A percentile compares a stretch with the other conserved stretches of the same genome.
These are phyloP conservation scores for Rhizopogon vinicolor DNA, from an alignment of 768 basidiomycete species.

Conservation along the genomic window DNA sequence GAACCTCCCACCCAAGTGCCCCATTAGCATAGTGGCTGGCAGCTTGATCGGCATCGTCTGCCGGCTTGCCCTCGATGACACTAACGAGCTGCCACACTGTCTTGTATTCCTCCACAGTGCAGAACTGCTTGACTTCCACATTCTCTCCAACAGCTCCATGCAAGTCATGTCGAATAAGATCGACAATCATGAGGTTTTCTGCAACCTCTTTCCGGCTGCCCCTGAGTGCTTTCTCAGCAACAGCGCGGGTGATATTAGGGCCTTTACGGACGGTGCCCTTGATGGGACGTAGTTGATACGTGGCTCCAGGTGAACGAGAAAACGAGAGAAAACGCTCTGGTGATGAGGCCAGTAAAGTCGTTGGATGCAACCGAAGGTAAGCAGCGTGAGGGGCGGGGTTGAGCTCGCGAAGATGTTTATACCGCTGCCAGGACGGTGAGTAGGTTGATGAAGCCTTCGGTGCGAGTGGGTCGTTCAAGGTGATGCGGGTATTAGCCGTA, in stretches of 20 bases:
- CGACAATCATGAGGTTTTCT: slow-evolving; percentile 98
- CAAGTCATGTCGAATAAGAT: slow-evolving; percentile 91
- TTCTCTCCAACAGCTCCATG: slow-evolving; percentile 78
- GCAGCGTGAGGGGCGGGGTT: slow-evolving; percentile 92
- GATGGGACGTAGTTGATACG: slow-evolving; percentile 87
- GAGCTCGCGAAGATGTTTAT: slow-evolving; percentile 59
- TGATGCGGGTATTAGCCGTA: slow-evolving; percentile 66
- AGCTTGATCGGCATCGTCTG: slow-evolving; percentile 26
- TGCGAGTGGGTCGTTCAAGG: slow-evolving; percentile 33
- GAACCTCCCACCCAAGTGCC: slow-evolving; percentile 72
- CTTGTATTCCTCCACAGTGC: slow-evolving; percentile 85
- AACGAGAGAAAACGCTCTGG: slow-evolving; percentile 90
- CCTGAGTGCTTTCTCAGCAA: slow-evolving; percentile 57
- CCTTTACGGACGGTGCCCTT: slow-evolving; percentile 86
- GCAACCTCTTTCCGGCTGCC: slow-evolving; percentile 86
- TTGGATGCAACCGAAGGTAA: slow-evolving; percentile 72
- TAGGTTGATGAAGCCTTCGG: slow-evolving; percentile 8
- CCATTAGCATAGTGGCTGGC: slow-evolving; percentile 32
- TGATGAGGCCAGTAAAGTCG: slow-evolving; percentile 78
- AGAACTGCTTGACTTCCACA: slow-evolving; percentile 82
- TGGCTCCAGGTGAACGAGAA: slow-evolving; percentile 55
- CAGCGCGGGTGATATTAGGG: slow-evolving; percentile 55
- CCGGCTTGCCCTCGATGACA: slow-evolving; percentile 74
- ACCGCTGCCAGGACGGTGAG: slow-evolving; percentile 63
- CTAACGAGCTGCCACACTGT: slow-evolving; percentile 96